These are phyloP conservation scores for Aurinia saxatilis DNA, from an alignment of 345 rosid species.

Conservation along the genomic window DNA sequence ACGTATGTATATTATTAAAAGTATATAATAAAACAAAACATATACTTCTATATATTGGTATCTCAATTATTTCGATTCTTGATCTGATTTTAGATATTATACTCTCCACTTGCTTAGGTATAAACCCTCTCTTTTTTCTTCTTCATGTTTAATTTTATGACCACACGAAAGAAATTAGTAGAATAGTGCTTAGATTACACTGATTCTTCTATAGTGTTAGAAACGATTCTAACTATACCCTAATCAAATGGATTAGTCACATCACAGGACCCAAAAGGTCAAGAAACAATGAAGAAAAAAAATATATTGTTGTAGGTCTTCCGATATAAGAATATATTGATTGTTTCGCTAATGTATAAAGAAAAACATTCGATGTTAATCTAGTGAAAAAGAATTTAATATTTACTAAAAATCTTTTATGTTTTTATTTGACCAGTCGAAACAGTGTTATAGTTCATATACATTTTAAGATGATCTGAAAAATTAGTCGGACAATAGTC, in stretches of 20 bases:
- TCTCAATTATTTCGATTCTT: slow-evolving; percentile 30
- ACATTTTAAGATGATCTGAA: too few species aligned
- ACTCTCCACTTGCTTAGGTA: slow-evolving; percentile 28
- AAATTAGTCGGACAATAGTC: too few species aligned
- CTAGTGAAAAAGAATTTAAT: too few species aligned
- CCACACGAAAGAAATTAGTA: slow-evolving; percentile 4
- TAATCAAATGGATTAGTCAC: background rate
- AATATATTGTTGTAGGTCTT: too few species aligned
- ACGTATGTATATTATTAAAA: slow-evolving; percentile 13
- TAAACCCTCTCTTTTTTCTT: background rate
- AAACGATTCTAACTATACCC: background rate
- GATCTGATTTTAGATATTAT: slow-evolving; percentile 23
- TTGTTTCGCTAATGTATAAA: too few species aligned
- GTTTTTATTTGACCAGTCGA: too few species aligned
- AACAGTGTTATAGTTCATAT: too few species aligned
- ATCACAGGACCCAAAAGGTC: background rate
- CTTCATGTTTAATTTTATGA: background rate
- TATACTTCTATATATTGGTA: slow-evolving; percentile 5
- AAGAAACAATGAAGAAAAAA: too few species aligned
- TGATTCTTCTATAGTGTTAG: background rate
- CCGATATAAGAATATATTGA: too few species aligned
- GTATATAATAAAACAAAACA: slow-evolving; percentile 18
- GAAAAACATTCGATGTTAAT: too few species aligned
- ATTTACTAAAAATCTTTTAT: too few species aligned
- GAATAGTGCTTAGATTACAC: background rate